Conservation (phyloP, 176 grass and related monocot species). For the Puccinellia tenuiflora region DNA sequence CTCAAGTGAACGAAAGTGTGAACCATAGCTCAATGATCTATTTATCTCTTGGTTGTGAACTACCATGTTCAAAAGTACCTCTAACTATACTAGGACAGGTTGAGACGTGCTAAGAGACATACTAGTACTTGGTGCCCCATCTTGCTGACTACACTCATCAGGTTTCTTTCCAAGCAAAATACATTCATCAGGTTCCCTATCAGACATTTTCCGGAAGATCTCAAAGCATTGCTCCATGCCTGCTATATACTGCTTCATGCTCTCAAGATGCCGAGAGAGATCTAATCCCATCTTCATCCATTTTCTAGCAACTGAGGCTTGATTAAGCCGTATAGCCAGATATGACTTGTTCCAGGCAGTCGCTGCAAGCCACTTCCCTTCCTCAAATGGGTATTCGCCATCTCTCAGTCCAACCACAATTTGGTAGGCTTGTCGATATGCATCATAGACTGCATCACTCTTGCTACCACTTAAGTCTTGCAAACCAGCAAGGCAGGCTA, state of each 20-base stretch:
- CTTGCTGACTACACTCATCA: slow-evolving; percentile 35
- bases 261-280: slow-evolving; percentile 58
- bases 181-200: slow-evolving; percentile 31
- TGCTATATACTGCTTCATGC: slow-evolving; percentile 57
- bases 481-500: slow-evolving; percentile 52
- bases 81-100: slow-evolving; percentile 61
- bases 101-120: slow-evolving; percentile 42
- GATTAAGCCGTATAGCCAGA: slow-evolving; percentile 47
- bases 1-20: slow-evolving; percentile 14
- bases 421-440: slow-evolving; percentile 75
- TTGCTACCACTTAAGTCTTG: slow-evolving; percentile 46
- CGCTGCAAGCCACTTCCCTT: slow-evolving; percentile 74
- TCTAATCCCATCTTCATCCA: slow-evolving; percentile 91
- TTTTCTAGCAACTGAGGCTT: slow-evolving; percentile 56
- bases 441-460: slow-evolving; percentile 58
- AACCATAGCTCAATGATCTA: slow-evolving; percentile 17
- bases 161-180: background rate
- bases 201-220: slow-evolving; percentile 45
- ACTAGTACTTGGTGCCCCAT: slow-evolving; percentile 27
- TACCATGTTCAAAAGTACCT: slow-evolving; percentile 10
- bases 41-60: slow-evolving; percentile 26
- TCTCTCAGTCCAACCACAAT: slow-evolving; percentile 80
- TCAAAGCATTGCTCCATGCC: slow-evolving; percentile 63
- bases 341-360: slow-evolving; percentile 82
- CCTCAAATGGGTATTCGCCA: slow-evolving; percentile 76